phyloP scores from a whole-genome alignment of 2,329 filamentous ascomycete species.

The Penicillium sp. region DNA sequence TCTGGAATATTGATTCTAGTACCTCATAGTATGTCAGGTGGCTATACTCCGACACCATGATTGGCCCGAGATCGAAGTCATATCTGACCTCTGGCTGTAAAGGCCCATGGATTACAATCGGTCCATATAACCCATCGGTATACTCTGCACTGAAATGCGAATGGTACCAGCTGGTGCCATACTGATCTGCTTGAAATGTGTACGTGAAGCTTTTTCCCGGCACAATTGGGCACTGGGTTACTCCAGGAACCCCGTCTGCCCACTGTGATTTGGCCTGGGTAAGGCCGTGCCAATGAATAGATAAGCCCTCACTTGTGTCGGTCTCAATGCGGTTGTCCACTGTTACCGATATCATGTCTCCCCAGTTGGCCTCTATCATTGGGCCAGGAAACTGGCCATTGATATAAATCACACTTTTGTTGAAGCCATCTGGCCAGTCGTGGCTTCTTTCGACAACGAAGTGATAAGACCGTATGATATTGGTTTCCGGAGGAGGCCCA shows the following conservation, averaged over 20 bases:
- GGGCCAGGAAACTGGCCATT: conserved; percentile 24
- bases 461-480: neutral
- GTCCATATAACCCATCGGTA: conserved; percentile 62
- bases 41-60: neutral
- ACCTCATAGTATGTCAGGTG: conserved; percentile 3
- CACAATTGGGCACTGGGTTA: conserved; percentile 41
- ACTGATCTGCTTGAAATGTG: conserved; percentile 31
- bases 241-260: conserved; percentile 40
- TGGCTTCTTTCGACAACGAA: neutral
- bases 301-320: neutral
- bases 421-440: conserved; percentile 11
- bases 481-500: neutral
- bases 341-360: conserved; percentile 19
- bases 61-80: neutral
- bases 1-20: neutral
- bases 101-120: conserved; percentile 62
- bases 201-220: conserved; percentile 38
- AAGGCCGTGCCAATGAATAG: conserved; percentile 39
- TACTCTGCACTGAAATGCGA: conserved; percentile 52
- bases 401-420: conserved; percentile 19
- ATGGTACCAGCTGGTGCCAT: conserved; percentile 38
- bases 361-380: conserved; percentile 23
- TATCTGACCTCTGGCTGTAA: neutral
- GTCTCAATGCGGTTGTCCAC: conserved; percentile 7
- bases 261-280: conserved; percentile 28